Conservation (phyloP, 176 grass and related monocot genomes). For the Oryza meridionalis region DNA sequence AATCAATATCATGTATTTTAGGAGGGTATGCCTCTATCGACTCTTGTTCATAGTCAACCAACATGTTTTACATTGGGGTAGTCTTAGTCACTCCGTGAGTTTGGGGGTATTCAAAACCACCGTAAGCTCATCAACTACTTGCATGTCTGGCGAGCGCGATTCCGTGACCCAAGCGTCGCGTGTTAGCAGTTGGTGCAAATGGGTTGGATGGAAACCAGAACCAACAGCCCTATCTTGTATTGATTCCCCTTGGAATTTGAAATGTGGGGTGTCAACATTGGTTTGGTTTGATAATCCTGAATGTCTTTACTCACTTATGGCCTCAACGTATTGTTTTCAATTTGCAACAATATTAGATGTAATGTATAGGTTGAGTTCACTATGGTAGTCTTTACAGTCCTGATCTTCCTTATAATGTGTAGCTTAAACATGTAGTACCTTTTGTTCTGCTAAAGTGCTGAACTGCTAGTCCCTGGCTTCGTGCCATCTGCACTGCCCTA, state of each 20-base stretch:
- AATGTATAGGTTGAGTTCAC: neutral
- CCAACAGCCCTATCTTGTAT: too few relatives aligned
- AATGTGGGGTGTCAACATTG: neutral
- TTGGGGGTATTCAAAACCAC: too few relatives aligned
- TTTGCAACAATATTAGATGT: neutral
- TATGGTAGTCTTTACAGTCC: neutral
- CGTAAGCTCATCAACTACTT: too few relatives aligned
- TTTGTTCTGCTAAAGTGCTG: neutral
- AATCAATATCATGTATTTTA: neutral
- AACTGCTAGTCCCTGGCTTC: neutral
- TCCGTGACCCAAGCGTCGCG: too few relatives aligned
- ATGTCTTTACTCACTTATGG: neutral
- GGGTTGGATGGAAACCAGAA: too few relatives aligned
- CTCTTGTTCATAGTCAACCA: neutral
- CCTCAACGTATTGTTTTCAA: neutral
- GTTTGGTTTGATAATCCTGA: neutral
- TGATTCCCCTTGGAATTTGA: neutral
- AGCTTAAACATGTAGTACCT: neutral
- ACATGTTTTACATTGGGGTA: neutral
- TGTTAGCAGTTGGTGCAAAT: too few relatives aligned
- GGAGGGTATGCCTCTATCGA: neutral
- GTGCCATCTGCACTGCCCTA: neutral
- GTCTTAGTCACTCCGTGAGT: neutral
- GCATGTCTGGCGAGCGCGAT: too few relatives aligned
- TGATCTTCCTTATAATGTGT: neutral